Conservation (phyloP, 2,329 filamentous ascomycete species). For the Sarocladiaceae sp. region DNA sequence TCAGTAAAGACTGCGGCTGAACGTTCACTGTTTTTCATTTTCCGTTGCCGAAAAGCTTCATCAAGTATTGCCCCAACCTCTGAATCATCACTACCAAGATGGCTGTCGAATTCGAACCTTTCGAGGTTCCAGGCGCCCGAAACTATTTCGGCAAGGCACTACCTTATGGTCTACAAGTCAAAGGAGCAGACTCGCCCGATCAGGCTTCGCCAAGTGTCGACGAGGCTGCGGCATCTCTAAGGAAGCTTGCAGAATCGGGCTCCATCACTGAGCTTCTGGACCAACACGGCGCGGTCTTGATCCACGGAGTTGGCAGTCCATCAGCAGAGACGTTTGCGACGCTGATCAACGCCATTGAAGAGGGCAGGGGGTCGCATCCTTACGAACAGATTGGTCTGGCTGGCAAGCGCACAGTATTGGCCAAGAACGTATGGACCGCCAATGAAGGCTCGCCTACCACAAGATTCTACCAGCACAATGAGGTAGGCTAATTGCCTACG, state of each 20-base stretch:
- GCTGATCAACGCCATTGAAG: background rate
- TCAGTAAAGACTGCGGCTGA: no score
- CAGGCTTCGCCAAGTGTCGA: background rate
- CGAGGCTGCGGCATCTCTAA: background rate
- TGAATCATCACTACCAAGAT: background rate
- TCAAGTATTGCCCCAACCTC: background rate
- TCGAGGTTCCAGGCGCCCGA: background rate
- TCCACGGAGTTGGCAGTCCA: background rate
- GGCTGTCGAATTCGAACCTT: background rate
- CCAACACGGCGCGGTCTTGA: background rate
- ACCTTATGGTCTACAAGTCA: background rate
- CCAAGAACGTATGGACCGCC: conserved; percentile 17
- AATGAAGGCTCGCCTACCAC: conserved; percentile 17
- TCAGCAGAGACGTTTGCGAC: background rate
- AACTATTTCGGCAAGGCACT: background rate
- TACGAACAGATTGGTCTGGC: conserved; percentile 11
- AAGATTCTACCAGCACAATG: conserved; percentile 18
- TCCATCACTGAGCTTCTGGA: background rate
- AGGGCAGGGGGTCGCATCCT: background rate
- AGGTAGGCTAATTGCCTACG: conserved; percentile 12
- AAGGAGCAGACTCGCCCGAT: background rate
- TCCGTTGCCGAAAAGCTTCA: no score
- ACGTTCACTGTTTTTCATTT: no score
- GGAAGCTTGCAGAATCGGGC: background rate
- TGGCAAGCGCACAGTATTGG: conserved; percentile 15